Percentiles rank a stretch among this genome's conserved stretches.
phyloP scores from a whole-genome alignment of 352 stramenopile species.

The Aphanomyces stellatus region DNA sequence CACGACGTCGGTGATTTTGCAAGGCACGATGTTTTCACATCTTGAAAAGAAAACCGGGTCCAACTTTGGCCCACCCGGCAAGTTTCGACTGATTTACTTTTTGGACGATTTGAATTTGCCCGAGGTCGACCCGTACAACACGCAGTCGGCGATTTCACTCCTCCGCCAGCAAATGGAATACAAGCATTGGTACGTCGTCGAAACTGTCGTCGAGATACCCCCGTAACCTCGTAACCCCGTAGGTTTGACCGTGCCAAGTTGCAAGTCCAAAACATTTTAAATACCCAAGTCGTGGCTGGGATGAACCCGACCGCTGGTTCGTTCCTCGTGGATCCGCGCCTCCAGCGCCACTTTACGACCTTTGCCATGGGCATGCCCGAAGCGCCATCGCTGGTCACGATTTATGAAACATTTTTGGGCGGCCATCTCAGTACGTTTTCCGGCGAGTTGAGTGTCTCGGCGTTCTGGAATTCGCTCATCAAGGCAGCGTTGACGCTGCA shows the following conservation, averaged over 20 bases:
- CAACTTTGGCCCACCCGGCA: constrained; percentile 90
- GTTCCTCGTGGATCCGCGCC: constrained; percentile 89
- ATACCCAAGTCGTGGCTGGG: constrained; percentile 91
- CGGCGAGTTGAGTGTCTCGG: constrained; percentile 79
- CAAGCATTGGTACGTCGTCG: constrained; percentile 82
- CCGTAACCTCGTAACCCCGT: too few relatives aligned
- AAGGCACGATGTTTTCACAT: constrained; percentile 88
- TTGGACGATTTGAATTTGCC: constrained; percentile 96
- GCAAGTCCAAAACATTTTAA: constrained; percentile 90
- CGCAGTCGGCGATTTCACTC: constrained; percentile 91
- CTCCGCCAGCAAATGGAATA: constrained; percentile 96
- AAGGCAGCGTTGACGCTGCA: constrained; percentile 92
- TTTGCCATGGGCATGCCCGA: constrained; percentile 94
- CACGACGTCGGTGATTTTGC: constrained; percentile 89
- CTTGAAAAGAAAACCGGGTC: constrained; percentile 93
- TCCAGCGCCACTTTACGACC: constrained; percentile 94
- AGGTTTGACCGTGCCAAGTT: constrained; percentile 88
- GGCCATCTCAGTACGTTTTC: constrained; percentile 88
- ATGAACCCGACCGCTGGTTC: constrained; percentile 95
- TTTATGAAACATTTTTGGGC: constrained; percentile 95
- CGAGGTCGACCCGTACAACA: constrained; percentile 94
- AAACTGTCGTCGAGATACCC: too few relatives aligned
- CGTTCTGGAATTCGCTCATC: constrained; percentile 87
- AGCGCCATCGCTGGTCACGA: constrained; percentile 89
- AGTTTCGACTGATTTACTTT: constrained; percentile 93